Base-by-base conservation (phyloP, 1,139 yeast species). In the Magnusiomyces sp. region DNA sequence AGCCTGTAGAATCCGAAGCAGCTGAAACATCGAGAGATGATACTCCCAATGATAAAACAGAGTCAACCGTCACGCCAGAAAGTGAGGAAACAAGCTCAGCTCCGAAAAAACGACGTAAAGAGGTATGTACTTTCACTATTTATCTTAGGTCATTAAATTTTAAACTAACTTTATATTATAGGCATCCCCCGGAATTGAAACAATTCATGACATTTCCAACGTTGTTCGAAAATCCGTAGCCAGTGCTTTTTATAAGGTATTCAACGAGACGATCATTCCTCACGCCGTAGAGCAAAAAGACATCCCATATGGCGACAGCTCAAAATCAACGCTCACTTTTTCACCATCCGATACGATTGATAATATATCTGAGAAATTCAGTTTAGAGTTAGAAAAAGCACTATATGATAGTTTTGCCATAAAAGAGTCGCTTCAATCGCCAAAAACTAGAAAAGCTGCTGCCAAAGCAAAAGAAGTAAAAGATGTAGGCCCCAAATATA, bases 401-500 rank as follows among this genome's bases (percentile, higher is more conserved):
- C 64, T 75, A 48, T 71, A 64, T 52, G 69, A 67, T 39, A 58
- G 60, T 40, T 67, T 64, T 46, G 71, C 71, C n/a, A 56, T 58
- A 40, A 59, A 58, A 53, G 55, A 56, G 14, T 16, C 48, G 14
- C 32, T 33, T 31, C 50, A 47, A 20, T 36, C 14, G 40, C 45
- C 20, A 37, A 14, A 36, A 40, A 42, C 49, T 32, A 23, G 41
- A 48, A 3, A 60, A 57, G 10, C 9, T 4, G 6, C 9, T 14
- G 14, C 16, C 27, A 38, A 23, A 38, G 6, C 9, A 6, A 62
- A 63, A 14, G 62, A 61, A 29, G 63, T 59, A 11, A 57, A 58
- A 27, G 68, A 66, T 29, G 72, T 69, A 45, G 73, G 74, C 13
- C 59, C 63, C 13, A 69, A 70, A 52, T 81, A 81, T 60, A 68